A percentile compares a stretch with the other conserved stretches of the same genome.
Evolutionary conservation across 1,139 yeast genomes (phyloP).

Genomic region (Debaryomyces fabryi): DNA sequence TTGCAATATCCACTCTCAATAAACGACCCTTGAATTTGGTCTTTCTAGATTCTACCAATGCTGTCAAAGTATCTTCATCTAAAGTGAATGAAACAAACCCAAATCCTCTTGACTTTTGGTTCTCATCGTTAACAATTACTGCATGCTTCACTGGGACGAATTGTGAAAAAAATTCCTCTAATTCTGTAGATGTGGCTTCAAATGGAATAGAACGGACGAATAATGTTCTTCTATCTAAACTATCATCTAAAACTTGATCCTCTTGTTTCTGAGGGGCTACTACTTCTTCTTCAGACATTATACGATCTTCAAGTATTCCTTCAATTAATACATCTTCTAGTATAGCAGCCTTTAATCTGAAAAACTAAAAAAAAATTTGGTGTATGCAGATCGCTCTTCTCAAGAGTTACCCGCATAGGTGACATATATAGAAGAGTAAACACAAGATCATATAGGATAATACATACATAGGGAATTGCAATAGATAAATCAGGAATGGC

Average conservation of each 20-base stretch:
- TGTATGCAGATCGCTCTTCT: slow-evolving; percentile 11
- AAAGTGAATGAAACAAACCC: slow-evolving; percentile 91
- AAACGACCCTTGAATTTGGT: slow-evolving; percentile 65
- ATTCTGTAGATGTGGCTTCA: slow-evolving; percentile 78
- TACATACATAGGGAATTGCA: neutral
- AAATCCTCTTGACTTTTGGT: slow-evolving; percentile 82
- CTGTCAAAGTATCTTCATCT: slow-evolving; percentile 82
- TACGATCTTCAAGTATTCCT: neutral
- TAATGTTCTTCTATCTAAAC: slow-evolving; percentile 63
- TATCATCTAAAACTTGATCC: slow-evolving; percentile 28
- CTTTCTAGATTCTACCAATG: slow-evolving; percentile 69
- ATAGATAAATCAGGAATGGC: slow-evolving; percentile 5
- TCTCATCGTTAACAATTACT: slow-evolving; percentile 79
- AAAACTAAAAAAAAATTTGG: slow-evolving; percentile 8
- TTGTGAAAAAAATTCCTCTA: slow-evolving; percentile 83
- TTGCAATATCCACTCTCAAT: slow-evolving; percentile 84
- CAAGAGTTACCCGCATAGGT: slow-evolving; percentile 8
- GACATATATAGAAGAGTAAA: neutral
- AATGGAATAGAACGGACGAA: slow-evolving; percentile 85
- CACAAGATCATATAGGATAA: slow-evolving; percentile 3
- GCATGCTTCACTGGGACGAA: slow-evolving; percentile 96
- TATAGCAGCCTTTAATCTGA: slow-evolving; percentile 3
- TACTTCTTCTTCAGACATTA: slow-evolving; percentile 15
- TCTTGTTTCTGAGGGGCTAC: slow-evolving; percentile 1
- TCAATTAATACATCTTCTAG: neutral